A percentile compares a stretch with the other conserved stretches of the same genome.
Evolutionary conservation across 192 early-diverging fungal species (phyloP).

Genomic region (Coemansia aciculifera): DNA sequence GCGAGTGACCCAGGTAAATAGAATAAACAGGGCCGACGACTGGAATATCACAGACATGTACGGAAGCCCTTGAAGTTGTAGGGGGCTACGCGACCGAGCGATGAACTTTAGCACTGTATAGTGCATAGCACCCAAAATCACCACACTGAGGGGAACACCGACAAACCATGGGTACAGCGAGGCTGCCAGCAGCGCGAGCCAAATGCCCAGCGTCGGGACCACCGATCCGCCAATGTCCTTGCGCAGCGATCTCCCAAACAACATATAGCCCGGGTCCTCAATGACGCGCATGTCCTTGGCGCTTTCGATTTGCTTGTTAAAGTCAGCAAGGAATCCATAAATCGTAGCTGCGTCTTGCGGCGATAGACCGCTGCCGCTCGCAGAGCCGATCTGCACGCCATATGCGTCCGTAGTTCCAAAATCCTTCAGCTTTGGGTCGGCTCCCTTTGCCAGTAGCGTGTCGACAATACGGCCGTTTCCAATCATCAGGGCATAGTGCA

Average conservation of each 20-base stretch:
- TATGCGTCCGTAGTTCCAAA: constrained; percentile 16
- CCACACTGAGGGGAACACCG: constrained; percentile 64
- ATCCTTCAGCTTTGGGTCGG: constrained; percentile 61
- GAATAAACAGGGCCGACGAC: constrained; percentile 73
- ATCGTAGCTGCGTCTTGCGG: constrained; percentile 81
- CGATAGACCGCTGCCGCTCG: constrained; percentile 64
- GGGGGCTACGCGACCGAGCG: constrained; percentile 48
- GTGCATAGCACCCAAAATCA: constrained; percentile 59
- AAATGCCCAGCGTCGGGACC: constrained; percentile 68
- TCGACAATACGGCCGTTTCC: constrained; percentile 59
- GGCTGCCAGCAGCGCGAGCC: constrained; percentile 59
- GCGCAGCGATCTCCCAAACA: constrained; percentile 34
- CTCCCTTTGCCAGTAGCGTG: constrained; percentile 74
- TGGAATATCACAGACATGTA: constrained; percentile 87
- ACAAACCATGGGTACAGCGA: constrained; percentile 75
- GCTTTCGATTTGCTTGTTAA: constrained; percentile 28
- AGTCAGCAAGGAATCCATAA: constrained; percentile 52
- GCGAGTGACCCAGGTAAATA: constrained; percentile 62
- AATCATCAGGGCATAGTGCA: constrained; percentile 89
- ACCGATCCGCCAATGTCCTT: constrained; percentile 68
- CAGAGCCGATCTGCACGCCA: constrained; percentile 9
- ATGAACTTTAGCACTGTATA: constrained; percentile 63
- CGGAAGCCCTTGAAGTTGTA: constrained; percentile 72
- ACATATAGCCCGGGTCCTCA: constrained; percentile 18
- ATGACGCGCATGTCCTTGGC: constrained; percentile 27